Conservation (phyloP, 169 alveolate species). For the Plasmodium reichenowi region DNA sequence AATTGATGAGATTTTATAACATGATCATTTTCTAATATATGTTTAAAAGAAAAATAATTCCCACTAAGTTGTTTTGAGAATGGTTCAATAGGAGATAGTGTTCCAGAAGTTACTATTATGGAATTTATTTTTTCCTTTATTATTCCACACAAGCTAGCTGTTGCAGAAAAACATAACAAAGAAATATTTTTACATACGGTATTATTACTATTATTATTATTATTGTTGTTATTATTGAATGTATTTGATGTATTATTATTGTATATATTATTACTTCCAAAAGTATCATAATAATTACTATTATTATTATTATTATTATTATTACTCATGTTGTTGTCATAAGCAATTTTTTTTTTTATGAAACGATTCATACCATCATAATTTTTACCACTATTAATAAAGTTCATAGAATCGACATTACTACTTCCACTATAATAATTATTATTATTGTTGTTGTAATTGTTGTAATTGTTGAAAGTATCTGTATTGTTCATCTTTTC, state of each 20-base stretch:
- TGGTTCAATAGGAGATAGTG: constrained; percentile 94
- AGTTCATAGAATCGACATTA: constrained; percentile 2
- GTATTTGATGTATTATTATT: too few species aligned
- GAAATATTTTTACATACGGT: constrained; percentile 55
- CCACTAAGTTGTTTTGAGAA: constrained; percentile 92
- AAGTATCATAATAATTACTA: too few species aligned
- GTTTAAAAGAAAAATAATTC: constrained; percentile 87
- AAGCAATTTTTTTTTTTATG: constrained; percentile 36
- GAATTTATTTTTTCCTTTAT: constrained; percentile 87
- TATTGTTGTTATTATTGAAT: too few species aligned
- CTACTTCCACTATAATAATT: too few species aligned
- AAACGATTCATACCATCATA: constrained; percentile 64
- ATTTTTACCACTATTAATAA: constrained; percentile 25
- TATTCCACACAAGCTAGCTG: constrained; percentile 86
- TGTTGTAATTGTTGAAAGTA: background rate
- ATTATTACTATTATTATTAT: background rate
- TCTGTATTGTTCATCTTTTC: constrained; percentile 65
- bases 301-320: too few species aligned
- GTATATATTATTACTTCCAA: too few species aligned
- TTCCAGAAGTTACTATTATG: constrained; percentile 95
- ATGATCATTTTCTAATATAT: constrained; percentile 93
- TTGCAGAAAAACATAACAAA: constrained; percentile 86
- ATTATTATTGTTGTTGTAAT: too few species aligned
- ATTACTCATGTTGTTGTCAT: constrained; percentile 1
- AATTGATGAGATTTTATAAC: constrained; percentile 90